Evolutionary conservation across 352 stramenopile genomes (phyloP).

Genomic region (Pythium chondricola): DNA sequence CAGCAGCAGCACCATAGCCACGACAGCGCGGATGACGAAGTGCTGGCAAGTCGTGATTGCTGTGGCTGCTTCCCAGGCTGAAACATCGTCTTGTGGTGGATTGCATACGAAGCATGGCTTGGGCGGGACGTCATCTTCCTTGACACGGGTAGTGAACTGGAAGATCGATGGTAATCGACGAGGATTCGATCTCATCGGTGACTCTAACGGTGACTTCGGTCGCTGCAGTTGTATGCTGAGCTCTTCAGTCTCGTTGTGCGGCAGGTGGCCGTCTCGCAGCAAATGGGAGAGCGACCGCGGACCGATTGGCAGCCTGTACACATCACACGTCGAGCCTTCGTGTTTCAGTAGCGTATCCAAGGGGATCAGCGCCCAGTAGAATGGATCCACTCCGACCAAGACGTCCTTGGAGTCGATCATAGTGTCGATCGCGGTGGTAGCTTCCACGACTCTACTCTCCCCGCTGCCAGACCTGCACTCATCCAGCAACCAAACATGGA

Average conservation of each 20-base stretch:
- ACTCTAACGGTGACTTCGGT: background rate
- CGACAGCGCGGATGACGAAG: conserved; percentile 29
- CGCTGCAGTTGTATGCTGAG: conserved; percentile 6
- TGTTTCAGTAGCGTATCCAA: conserved; percentile 9
- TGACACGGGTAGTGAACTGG: conserved; percentile 2
- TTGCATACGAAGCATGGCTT: conserved; percentile 3
- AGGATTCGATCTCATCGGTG: background rate
- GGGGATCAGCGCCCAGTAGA: conserved; percentile 39
- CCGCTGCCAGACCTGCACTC: conserved; percentile 24
- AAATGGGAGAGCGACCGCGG: conserved; percentile 29
- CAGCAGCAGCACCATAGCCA: conserved; percentile 27
- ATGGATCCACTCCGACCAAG: conserved; percentile 41
- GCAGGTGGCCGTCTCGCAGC: conserved; percentile 26
- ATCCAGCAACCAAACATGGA: conserved; percentile 36
- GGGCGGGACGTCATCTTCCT: background rate
- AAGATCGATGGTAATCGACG: conserved; percentile 19
- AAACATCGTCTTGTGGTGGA: background rate
- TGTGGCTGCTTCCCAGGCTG: conserved; percentile 11
- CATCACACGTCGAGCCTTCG: conserved; percentile 12
- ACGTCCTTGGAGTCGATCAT: conserved; percentile 28
- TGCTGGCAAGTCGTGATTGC: conserved; percentile 20
- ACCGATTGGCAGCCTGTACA: conserved; percentile 39
- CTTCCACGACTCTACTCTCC: too few species aligned
- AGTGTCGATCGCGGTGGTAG: background rate
- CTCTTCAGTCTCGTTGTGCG: conserved; percentile 45